Base-by-base conservation (phyloP, 1,284 basidiomycete genomes). In the Apiotrichum akiyoshidainum region DNA sequence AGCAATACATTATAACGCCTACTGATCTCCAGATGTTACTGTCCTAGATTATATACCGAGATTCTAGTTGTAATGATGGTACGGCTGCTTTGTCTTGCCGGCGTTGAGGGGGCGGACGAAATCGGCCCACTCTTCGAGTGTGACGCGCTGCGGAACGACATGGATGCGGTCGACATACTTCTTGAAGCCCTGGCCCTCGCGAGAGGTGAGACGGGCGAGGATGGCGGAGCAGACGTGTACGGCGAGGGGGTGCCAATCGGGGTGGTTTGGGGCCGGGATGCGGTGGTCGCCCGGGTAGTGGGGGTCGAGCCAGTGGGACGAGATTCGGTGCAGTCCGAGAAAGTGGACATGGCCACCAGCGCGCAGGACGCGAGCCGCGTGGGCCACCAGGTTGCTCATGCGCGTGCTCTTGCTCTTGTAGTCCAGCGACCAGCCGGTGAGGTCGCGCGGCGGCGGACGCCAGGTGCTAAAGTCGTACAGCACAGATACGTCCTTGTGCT, bases 261-360 rank as follows among this genome's bases (percentile, higher is more conserved):
- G 48, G 35, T 50, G 48, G 48, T 50, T 50, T 13, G 48, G 48
- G 9, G 48, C 48, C 2, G 48, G 48, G 35, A 50, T 35, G 37
- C 19, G 19, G 11, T 37, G 19, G 48, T 50, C 48, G n/a, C 48
- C 48, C 5, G 48, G 48, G 14, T 50, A 50, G 12, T 50, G 31
- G 6, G 48, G 48, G 21, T 50, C 48, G n/a, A 50, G 37, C 48
- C 48, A 50, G 31, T n/a, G 2, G 9, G 35, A 17, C 6, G 39
- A 11, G 35, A 50, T 35, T 6, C 9, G 1, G 37, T 50, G 48
- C 11, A 50, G 48, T 19, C 48, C 48, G 21, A 50, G 48, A 5
- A 50, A 17, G 21, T 50, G 48, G 37, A 50, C 12, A 13, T 50
- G 48, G 11, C 48, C 48, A 9, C 48, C 48, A 6, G 31, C 48